Evolutionary conservation across 192 early-diverging fungal genomes (phyloP), one percentile per base, ranked within the genome.

Genomic region (Gonapodya prolifera): DNA sequence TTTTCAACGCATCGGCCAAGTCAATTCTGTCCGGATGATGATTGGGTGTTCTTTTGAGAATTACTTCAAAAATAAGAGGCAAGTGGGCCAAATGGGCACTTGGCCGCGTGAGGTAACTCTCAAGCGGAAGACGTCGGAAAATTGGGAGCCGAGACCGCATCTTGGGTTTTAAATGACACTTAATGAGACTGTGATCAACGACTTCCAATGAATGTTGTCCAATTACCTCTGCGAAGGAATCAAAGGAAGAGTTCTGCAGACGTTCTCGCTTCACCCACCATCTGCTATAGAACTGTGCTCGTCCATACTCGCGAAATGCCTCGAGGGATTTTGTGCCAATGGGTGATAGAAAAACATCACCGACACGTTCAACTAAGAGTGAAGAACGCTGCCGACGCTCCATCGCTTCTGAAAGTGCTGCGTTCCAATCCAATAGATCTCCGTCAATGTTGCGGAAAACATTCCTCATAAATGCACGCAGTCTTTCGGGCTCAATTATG

Each of bases 101-200:
- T 17, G 96, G 96, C 18, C 94, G 89, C 0, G 90, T 91, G 75
- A 97, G 80, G 83, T 95, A 97, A 76, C 92, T 92, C 84, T 95
- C 91, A 30, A 95, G 81, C 69, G 92, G 90, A 34, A 97, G 82
- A 77, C 93, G 94, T 34, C 94, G 86, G 78, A 90, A 91, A 81
- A 61, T 23, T 23, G 45, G 45, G 45, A 61, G 45, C 8, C 45
- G 45, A 8, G 45, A 61, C 23, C 45, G 45, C 8, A 61, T 16
- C 45, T 61, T 61, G 45, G 23, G 23, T 16, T 23, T 16, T 8
- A 23, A 61, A 16, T 8, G 45, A 8, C 23, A 23, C 23, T 61
- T 23, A 61, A 61, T 23, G 8, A 16, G 8, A 61, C 8, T 16
- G 8, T 16, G 8, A 16, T 23, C 45, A 61, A 23, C 45, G 8